A percentile compares a stretch with the other conserved stretches of the same genome.
Evolutionary conservation across 208 protist species (phyloP).

Genomic region (Leishmania tropica): DNA sequence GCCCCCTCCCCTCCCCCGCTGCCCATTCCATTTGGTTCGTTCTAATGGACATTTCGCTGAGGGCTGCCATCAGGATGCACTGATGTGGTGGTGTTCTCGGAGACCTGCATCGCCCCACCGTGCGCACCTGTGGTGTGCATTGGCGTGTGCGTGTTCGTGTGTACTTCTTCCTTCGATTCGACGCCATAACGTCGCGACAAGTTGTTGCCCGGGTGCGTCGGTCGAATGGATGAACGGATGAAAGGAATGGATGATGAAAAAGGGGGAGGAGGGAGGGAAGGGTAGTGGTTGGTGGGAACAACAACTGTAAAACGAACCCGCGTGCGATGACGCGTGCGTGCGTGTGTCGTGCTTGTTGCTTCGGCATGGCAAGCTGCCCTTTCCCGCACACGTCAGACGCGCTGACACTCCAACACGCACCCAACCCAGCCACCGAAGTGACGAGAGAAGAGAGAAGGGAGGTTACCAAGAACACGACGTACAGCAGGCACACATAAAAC

Average conservation of each 20-base stretch:
- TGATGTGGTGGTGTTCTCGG: background rate
- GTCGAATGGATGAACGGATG: background rate
- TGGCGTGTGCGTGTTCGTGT: background rate
- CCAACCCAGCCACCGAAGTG: no score
- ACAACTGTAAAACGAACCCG: no score
- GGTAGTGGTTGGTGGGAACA: background rate
- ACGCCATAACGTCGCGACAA: background rate
- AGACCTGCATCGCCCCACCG: background rate
- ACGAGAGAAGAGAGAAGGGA: no score
- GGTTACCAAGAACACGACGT: no score
- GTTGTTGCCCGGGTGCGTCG: no score
- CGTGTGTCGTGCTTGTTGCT: background rate
- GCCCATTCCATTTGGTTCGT: background rate
- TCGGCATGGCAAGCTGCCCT: background rate
- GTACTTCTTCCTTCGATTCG: background rate
- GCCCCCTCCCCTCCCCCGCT: background rate
- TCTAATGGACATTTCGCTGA: background rate
- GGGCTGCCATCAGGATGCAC: background rate
- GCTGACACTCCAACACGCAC: background rate
- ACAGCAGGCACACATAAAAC: no score
- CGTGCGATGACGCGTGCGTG: background rate
- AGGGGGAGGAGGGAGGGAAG: no score
- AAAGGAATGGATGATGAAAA: background rate
- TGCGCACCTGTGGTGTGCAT: background rate
- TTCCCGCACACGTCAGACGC: background rate